These are phyloP conservation scores for Debaryomycetaceae sp. DNA, from an alignment of 1,139 yeast genomes.

Conservation along the genomic window DNA sequence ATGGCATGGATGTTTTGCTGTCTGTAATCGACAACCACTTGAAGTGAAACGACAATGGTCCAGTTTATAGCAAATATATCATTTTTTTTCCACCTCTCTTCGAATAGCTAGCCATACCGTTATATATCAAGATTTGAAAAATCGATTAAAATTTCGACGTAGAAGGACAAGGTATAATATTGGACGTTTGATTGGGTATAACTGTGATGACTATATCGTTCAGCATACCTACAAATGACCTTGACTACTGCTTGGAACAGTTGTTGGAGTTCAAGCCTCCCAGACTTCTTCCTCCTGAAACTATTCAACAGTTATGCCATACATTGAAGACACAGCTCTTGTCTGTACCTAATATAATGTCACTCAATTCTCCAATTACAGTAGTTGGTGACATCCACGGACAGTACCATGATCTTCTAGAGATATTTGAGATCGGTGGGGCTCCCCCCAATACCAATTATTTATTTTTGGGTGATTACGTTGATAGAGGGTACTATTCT, in stretches of 20 bases:
- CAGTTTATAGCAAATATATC: background rate
- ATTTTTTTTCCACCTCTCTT: no score
- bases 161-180: background rate
- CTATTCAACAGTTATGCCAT: slow-evolving; percentile 43
- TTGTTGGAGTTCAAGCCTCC: slow-evolving; percentile 44
- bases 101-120: no score
- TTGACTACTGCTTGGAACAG: slow-evolving; percentile 46
- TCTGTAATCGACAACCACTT: background rate
- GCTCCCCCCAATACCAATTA: slow-evolving; percentile 91
- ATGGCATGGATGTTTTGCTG: slow-evolving; percentile 64
- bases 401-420: slow-evolving; percentile 89
- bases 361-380: slow-evolving; percentile 80
- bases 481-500: slow-evolving; percentile 82
- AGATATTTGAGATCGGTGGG: slow-evolving; percentile 91
- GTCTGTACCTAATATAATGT: slow-evolving; percentile 66
- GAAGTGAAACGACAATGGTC: background rate
- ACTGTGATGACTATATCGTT: slow-evolving; percentile 31
- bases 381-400: slow-evolving; percentile 99
- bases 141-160: background rate
- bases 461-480: slow-evolving; percentile 89
- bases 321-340: slow-evolving; percentile 38
- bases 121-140: background rate
- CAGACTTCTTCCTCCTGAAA: slow-evolving; percentile 37
- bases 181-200: background rate
- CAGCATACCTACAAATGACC: slow-evolving; percentile 33